Evolutionary conservation across 108 stramenopile species (phyloP).

Genomic region (Cyclostephanos invisitatus): DNA sequence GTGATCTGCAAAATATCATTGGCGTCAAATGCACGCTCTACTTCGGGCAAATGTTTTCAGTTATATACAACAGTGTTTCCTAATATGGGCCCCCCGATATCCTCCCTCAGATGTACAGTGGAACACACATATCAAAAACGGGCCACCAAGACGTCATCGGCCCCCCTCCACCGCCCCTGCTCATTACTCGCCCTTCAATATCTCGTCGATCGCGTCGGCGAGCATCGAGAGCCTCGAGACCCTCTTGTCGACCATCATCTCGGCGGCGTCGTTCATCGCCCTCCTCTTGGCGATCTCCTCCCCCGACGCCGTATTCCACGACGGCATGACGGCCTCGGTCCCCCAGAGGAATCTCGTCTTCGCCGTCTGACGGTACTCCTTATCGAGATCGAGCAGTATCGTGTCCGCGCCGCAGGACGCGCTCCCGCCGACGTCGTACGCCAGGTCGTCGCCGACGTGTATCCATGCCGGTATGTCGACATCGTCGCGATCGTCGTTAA

Average conservation of each 20-base stretch:
- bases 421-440: constrained; percentile 84
- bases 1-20: no score
- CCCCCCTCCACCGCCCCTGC: not conserved
- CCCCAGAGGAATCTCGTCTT: constrained; percentile 67
- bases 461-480: constrained; percentile 67
- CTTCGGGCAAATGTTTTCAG: no score
- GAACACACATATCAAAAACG: no score
- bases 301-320: constrained; percentile 74
- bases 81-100: no score
- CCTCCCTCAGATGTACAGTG: no score
- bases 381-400: constrained; percentile 76
- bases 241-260: constrained; percentile 57
- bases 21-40: no score
- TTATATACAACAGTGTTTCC: no score
- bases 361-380: constrained; percentile 79
- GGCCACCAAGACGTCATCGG: no score
- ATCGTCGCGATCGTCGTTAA: constrained; percentile 12
- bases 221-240: constrained; percentile 66
- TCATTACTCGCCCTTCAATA: constrained; percentile 42
- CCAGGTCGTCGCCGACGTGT: constrained; percentile 89
- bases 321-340: constrained; percentile 51
- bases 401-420: constrained; percentile 85
- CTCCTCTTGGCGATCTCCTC: constrained; percentile 71
- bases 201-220: constrained; percentile 76
- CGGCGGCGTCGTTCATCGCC: constrained; percentile 83